These are phyloP conservation scores for Lanmaoa rubissima DNA, from an alignment of 768 basidiomycete species.

Conservation along the genomic window DNA sequence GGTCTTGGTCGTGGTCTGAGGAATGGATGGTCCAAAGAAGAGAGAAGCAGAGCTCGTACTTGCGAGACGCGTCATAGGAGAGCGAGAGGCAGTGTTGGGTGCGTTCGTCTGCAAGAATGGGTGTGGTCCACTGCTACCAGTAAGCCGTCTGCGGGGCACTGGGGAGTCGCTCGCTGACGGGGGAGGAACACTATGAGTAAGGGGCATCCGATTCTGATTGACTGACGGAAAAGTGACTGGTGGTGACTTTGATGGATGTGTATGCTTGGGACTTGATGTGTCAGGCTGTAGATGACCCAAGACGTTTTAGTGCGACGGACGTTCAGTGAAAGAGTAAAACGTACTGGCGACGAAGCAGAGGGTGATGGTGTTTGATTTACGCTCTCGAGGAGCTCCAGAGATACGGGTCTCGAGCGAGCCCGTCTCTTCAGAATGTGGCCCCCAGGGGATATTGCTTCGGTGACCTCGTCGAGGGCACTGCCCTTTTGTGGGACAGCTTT, in stretches of 20 bases:
- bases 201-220: slow-evolving; percentile 38
- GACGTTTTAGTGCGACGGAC: not conserved
- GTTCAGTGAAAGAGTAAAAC: not conserved
- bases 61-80: slow-evolving; percentile 49
- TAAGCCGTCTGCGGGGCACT: slow-evolving; percentile 51
- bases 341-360: slow-evolving; percentile 30
- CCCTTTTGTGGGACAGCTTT: slow-evolving; percentile 37
- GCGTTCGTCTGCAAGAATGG: slow-evolving; percentile 31
- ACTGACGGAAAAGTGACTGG: slow-evolving; percentile 39
- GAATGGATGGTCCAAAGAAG: slow-evolving; percentile 58
- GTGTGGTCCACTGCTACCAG: slow-evolving; percentile 34
- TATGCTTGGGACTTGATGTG: slow-evolving; percentile 15
- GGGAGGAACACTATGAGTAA: slow-evolving; percentile 36
- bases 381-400: slow-evolving; percentile 59
- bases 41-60: slow-evolving; percentile 56
- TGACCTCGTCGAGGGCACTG: slow-evolving; percentile 54
- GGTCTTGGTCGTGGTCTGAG: slow-evolving; percentile 24
- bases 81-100: slow-evolving; percentile 29
- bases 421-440: slow-evolving; percentile 75
- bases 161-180: slow-evolving; percentile 55
- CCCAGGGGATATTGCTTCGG: slow-evolving; percentile 70
- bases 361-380: slow-evolving; percentile 45
- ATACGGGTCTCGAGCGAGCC: slow-evolving; percentile 70
- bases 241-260: slow-evolving; percentile 12
- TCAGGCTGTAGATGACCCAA: slow-evolving; percentile 8